phyloP scores from a whole-genome alignment of 345 rosid species.

The Litchi chinensis region DNA sequence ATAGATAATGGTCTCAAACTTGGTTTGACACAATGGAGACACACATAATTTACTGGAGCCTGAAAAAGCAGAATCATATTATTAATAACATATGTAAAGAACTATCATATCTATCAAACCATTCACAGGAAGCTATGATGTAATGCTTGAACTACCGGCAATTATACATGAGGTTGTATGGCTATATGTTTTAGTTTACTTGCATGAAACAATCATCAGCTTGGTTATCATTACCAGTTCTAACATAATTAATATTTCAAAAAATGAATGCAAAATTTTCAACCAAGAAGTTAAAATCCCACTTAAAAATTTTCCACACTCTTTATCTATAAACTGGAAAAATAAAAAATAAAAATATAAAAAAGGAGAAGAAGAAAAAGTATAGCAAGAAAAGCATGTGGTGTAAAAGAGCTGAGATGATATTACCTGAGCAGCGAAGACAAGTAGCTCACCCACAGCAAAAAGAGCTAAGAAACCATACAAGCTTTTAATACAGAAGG shows the following conservation, averaged over 20 bases:
- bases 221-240: neutral
- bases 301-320: constrained; percentile 10
- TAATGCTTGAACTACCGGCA: constrained; percentile 1
- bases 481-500: constrained; percentile 78
- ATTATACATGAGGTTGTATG: neutral
- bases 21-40: constrained; percentile 91
- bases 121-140: neutral
- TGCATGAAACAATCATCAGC: neutral
- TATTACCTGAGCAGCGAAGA: constrained; percentile 95
- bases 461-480: constrained; percentile 76
- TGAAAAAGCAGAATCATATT: constrained; percentile 30
- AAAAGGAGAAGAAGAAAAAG: neutral
- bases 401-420: neutral
- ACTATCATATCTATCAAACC: neutral
- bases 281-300: constrained; percentile 5
- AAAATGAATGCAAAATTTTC: neutral
- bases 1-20: constrained; percentile 91
- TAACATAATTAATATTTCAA: neutral
- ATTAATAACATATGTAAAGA: neutral
- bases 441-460: constrained; percentile 80
- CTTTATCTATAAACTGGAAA: neutral
- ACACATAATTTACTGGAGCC: constrained; percentile 95
- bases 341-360: no score
- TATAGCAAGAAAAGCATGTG: constrained; percentile 7
- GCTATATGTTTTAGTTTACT: neutral